phyloP scores from a whole-genome alignment of 2,329 filamentous ascomycete genomes.

The Lasiodiplodia citricola region DNA sequence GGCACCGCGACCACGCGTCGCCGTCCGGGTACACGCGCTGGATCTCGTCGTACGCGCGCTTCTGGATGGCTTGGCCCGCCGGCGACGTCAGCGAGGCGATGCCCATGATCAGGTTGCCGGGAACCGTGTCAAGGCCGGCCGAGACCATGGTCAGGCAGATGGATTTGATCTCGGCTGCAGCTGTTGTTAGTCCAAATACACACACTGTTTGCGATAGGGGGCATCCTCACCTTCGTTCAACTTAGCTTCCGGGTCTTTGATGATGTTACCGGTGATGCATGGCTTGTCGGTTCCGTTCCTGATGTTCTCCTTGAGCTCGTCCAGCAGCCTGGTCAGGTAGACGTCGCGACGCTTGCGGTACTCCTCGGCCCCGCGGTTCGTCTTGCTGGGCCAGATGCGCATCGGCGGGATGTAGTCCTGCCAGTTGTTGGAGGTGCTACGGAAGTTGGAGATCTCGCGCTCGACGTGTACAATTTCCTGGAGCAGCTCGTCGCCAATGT shows the following conservation, averaged over 20 bases:
- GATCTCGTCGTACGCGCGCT: slow-evolving; percentile 72
- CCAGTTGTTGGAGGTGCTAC: slow-evolving; percentile 82
- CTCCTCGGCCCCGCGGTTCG: slow-evolving; percentile 62
- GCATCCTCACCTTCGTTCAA: slow-evolving; percentile 63
- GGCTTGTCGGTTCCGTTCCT: slow-evolving; percentile 68
- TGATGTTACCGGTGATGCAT: slow-evolving; percentile 72
- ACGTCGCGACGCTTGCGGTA: slow-evolving; percentile 72
- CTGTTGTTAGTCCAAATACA: background rate
- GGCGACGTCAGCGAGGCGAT: slow-evolving; percentile 75
- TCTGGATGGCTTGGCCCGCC: slow-evolving; percentile 72
- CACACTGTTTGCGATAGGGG: background rate
- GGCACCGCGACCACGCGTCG: slow-evolving; percentile 76
- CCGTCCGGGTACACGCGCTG: slow-evolving; percentile 72
- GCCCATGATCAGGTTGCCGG: slow-evolving; percentile 79
- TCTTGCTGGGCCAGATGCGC: slow-evolving; percentile 67
- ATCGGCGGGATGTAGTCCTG: slow-evolving; percentile 83
- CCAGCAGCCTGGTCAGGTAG: slow-evolving; percentile 65
- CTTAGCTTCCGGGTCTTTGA: slow-evolving; percentile 72
- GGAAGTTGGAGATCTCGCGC: slow-evolving; percentile 74
- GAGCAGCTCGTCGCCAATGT: slow-evolving; percentile 69
- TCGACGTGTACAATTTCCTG: slow-evolving; percentile 78
- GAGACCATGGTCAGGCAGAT: slow-evolving; percentile 84
- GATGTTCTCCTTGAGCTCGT: slow-evolving; percentile 66
- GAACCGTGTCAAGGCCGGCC: slow-evolving; percentile 80
- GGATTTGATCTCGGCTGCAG: slow-evolving; percentile 73